Conservation (phyloP, 176 grass and related monocot genomes). For the Carex pumila region DNA sequence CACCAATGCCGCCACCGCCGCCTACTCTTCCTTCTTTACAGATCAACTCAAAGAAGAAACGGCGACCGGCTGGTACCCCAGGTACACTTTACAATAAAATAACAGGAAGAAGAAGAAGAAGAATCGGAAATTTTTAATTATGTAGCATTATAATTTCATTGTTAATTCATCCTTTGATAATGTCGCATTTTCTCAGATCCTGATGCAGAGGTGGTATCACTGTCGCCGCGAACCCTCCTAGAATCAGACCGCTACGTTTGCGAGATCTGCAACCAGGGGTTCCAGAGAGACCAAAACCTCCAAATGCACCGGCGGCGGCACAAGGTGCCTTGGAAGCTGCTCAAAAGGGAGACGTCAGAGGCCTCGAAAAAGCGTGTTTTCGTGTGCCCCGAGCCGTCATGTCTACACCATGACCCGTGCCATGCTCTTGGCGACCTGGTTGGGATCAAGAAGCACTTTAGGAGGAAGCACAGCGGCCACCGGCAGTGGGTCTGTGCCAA, state of each 20-base stretch:
- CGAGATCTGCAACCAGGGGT: slow-evolving; percentile 93
- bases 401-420: slow-evolving; percentile 22
- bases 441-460: slow-evolving; percentile 37
- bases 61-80: slow-evolving; percentile 84
- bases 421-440: slow-evolving; percentile 17
- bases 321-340: slow-evolving; percentile 97
- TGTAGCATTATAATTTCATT: background rate
- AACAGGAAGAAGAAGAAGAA: background rate
- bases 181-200: slow-evolving; percentile 43
- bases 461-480: slow-evolving; percentile 28
- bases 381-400: slow-evolving; percentile 13
- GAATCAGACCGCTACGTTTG: slow-evolving; percentile 88
- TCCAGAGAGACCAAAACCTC: slow-evolving; percentile 94
- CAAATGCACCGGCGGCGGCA: slow-evolving; percentile 94
- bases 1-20: slow-evolving; percentile 1
- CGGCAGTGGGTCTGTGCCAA: slow-evolving; percentile 71
- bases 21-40: background rate
- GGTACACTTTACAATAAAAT: slow-evolving; percentile 28
- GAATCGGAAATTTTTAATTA: background rate
- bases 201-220: slow-evolving; percentile 70
- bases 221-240: slow-evolving; percentile 74
- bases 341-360: slow-evolving; percentile 10
- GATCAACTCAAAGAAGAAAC: slow-evolving; percentile 48
- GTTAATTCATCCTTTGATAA: background rate
- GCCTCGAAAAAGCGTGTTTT: slow-evolving; percentile 16